Evolutionary conservation across 1,284 basidiomycete species (phyloP), one percentile per base, ranked within the genome.

Genomic region (Moniliella sp.): DNA sequence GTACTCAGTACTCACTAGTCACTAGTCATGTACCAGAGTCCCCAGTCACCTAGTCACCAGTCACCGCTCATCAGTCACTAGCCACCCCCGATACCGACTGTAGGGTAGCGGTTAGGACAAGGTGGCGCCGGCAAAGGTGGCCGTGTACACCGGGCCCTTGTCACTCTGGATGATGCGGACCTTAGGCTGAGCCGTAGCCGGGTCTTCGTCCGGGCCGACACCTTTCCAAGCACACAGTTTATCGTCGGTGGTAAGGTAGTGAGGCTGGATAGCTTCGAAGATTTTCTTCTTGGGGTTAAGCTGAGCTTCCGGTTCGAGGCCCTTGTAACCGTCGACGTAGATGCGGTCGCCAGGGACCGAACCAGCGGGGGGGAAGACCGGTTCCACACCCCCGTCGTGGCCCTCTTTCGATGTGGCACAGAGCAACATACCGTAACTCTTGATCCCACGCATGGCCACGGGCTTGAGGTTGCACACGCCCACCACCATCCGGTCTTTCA

Each of bases 221-320:
- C 56, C 56, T 14, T 48, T 40, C 56, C 56, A 59, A 1, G 48
- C 56, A 27, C 45, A 45, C 25, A 45, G 26, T 30, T 40, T 39
- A 34, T 39, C 40, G 9, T 39, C 46, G 3, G 46, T 54, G 0
- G 50, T 52, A 3, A 39, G 42, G 45, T 57, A 59, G 28, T 42
- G 41, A 9, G 56, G 52, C 43, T 59, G 56, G 30, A 59, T 59
- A 5, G 56, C 36, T 40, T 59, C 56, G 28, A 59, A 59, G 43
- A 59, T 50, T 50, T 59, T 59, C 37, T 57, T 57, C 44, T 57
- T 59, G 15, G 57, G 57, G 42, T 59, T 59, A 39, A 59, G 45
- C 25, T 46, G 41, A 15, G 46, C 50, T 18, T 52, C 44, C 5
- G 57, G 53, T 33, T 49, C 46, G 27, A 40, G 38, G 12, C 47